Conservation (phyloP, 129 eudicot genomes). For the Tanacetum coccineum region DNA sequence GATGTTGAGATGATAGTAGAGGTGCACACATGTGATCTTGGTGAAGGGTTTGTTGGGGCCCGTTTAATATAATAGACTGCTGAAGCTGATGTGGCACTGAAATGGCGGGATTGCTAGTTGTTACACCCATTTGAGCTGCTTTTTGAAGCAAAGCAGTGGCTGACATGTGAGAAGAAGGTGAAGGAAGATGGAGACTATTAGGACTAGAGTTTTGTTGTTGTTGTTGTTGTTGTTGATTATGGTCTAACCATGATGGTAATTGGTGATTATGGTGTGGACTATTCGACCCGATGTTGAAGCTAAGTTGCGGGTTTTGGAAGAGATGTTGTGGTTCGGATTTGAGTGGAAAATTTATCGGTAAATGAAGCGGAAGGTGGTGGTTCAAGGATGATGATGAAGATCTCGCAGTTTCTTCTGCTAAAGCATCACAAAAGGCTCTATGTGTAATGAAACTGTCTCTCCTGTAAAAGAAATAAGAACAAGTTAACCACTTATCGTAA, state of each 20-base stretch:
- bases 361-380: slow-evolving; percentile 31
- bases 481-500: slow-evolving; percentile 8
- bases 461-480: slow-evolving; percentile 40
- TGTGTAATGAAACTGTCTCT: slow-evolving; percentile 81
- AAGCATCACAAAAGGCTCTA: slow-evolving; percentile 74
- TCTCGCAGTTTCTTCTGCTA: slow-evolving; percentile 64
- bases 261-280: slow-evolving; percentile 32
- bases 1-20: slow-evolving; percentile 33
- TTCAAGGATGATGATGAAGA: slow-evolving; percentile 27
- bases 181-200: slow-evolving; percentile 19
- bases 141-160: slow-evolving; percentile 75
- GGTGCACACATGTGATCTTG: slow-evolving; percentile 54
- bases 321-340: slow-evolving; percentile 45
- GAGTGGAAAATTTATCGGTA: slow-evolving; percentile 33
- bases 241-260: slow-evolving; percentile 34
- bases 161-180: slow-evolving; percentile 51
- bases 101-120: slow-evolving; percentile 36
- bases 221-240: slow-evolving; percentile 21
- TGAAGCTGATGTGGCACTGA: slow-evolving; percentile 2
- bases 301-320: slow-evolving; percentile 34
- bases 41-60: slow-evolving; percentile 39
- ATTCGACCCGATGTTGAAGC: slow-evolving; percentile 29
- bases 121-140: slow-evolving; percentile 79
- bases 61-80: slow-evolving; percentile 25
- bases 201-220: slow-evolving; percentile 29